phyloP scores from a whole-genome alignment of 2,329 filamentous ascomycete species.

The Claviceps africana region DNA sequence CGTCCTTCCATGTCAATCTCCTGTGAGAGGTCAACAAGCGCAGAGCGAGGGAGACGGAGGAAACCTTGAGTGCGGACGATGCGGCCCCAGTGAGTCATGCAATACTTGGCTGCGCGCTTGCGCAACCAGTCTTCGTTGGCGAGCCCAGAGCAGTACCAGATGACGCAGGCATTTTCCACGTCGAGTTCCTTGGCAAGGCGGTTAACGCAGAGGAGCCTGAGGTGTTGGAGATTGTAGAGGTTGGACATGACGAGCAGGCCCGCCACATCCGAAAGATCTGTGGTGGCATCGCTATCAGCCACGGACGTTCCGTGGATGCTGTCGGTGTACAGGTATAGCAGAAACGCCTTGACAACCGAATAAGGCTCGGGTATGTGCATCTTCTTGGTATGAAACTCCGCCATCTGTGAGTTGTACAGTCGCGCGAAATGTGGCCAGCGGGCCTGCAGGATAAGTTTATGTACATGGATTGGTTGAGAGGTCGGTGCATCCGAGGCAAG shows the following conservation, averaged over 20 bases:
- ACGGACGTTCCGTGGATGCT: slow-evolving; percentile 51
- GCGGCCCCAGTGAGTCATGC: slow-evolving; percentile 86
- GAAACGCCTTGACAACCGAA: slow-evolving; percentile 80
- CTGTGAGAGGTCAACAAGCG: slow-evolving; percentile 81
- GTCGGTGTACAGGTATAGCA: slow-evolving; percentile 95
- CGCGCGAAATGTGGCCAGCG: slow-evolving; percentile 95
- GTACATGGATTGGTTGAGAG: slow-evolving; percentile 80
- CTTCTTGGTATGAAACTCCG: slow-evolving; percentile 89
- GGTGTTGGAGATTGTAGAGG: slow-evolving; percentile 90
- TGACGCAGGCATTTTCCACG: slow-evolving; percentile 84
- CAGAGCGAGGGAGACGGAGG: slow-evolving; percentile 60
- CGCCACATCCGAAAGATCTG: slow-evolving; percentile 70
- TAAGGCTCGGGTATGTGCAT: slow-evolving; percentile 98
- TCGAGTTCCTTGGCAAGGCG: slow-evolving; percentile 82
- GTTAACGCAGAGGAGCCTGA: slow-evolving; percentile 82
- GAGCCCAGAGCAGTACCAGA: slow-evolving; percentile 86
- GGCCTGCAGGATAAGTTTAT: slow-evolving; percentile 84
- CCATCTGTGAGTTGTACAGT: slow-evolving; percentile 87
- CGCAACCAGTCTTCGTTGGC: slow-evolving; percentile 91
- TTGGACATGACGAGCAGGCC: slow-evolving; percentile 95
- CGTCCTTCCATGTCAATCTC: slow-evolving; percentile 89
- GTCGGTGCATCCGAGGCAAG: slow-evolving; percentile 48
- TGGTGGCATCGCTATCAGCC: slow-evolving; percentile 55
- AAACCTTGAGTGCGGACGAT: slow-evolving; percentile 85
- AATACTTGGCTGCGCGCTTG: slow-evolving; percentile 75